Conservation (phyloP, 257 asterid genomes). For the Solanum lycopersicoides region DNA sequence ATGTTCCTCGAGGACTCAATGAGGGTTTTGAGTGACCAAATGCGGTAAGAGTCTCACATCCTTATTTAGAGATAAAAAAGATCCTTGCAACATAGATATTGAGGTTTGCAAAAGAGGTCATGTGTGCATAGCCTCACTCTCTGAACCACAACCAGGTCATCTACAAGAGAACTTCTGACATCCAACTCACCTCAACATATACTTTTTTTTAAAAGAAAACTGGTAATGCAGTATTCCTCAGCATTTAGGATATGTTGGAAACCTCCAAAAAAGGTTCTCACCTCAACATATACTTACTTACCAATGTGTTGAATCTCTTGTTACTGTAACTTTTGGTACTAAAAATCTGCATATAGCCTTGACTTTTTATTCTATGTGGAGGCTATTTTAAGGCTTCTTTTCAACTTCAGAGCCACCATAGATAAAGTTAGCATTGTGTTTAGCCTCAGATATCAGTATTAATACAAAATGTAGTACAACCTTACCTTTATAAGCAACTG, state of each 20-base stretch:
- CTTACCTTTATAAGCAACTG: background rate
- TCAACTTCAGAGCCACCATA: background rate
- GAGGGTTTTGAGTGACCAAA: background rate
- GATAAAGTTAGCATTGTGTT: background rate
- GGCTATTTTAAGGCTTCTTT: background rate
- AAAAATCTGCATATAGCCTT: background rate
- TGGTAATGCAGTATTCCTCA: background rate
- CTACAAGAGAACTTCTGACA: background rate
- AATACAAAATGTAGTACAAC: background rate
- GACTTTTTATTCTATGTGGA: background rate
- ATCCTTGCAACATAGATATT: background rate
- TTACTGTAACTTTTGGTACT: background rate
- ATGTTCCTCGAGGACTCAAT: background rate
- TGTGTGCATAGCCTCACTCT: background rate
- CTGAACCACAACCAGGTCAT: background rate
- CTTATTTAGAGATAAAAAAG: background rate
- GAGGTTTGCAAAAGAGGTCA: background rate
- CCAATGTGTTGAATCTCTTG: background rate
- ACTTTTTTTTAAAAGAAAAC: background rate
- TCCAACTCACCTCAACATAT: background rate
- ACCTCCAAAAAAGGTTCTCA: background rate
- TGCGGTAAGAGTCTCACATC: background rate
- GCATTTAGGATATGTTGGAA: background rate
- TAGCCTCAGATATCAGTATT: background rate
- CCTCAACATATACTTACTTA: background rate